Evolutionary conservation across 441 rosid genomes (phyloP).

Genomic region (Biscutella laevigata): DNA sequence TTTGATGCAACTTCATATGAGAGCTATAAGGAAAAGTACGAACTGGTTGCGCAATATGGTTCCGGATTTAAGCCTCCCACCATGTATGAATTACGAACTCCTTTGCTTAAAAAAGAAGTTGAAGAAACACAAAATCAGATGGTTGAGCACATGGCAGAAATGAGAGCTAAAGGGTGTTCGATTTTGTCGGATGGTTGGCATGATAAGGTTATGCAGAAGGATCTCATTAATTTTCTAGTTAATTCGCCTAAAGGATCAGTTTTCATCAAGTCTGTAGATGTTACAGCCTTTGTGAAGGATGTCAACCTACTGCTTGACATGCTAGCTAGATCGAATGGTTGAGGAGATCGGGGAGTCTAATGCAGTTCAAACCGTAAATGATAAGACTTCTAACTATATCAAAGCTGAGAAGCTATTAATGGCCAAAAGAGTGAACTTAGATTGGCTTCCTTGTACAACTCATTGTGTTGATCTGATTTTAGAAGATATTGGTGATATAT

Average conservation of each 20-base stretch:
- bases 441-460: neutral
- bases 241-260: neutral
- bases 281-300: neutral
- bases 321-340: neutral
- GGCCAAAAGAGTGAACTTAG: neutral
- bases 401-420: neutral
- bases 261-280: neutral
- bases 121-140: neutral
- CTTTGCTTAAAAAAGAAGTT: constrained; percentile 5
- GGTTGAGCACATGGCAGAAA: neutral
- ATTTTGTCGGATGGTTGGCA: neutral
- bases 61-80: neutral
- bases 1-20: neutral
- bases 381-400: neutral
- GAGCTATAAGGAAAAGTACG: too few relatives aligned
- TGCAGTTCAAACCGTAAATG: neutral
- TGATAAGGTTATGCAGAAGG: neutral
- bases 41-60: neutral
- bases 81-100: neutral
- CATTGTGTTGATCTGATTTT: neutral
- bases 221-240: neutral
- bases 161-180: neutral
- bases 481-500: neutral
- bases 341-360: neutral
- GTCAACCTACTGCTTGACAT: neutral